Evolutionary conservation across 257 asterid species (phyloP), one percentile per base, ranked within the genome.

Genomic region (Buddleja alternifolia): DNA sequence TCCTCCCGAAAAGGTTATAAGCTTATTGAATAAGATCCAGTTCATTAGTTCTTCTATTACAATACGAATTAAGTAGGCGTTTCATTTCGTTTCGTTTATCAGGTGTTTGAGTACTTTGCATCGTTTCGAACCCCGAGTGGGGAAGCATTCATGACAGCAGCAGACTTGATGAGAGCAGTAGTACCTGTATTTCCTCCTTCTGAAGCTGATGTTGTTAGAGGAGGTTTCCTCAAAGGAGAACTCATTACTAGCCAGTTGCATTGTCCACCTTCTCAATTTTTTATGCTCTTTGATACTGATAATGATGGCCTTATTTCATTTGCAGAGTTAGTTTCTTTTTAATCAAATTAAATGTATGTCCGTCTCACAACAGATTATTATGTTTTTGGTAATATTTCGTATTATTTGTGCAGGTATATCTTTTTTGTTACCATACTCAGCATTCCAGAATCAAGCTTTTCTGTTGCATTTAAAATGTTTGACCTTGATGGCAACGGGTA

Each of bases 61-160:
- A 29, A 29, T 29, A 29, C 34, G 2, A 29, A 29, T 29, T 29
- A 29, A 29, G 34, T n/a, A n/a, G n/a, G n/a, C n/a, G n/a, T n/a
- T n/a, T n/a, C n/a, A n/a, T n/a, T n/a, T n/a, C n/a, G n/a, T n/a
- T n/a, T n/a, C n/a, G n/a, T n/a, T n/a, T n/a, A 29, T 1, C 5
- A 93, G 99, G 97, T 93, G 74, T 88, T 90, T 62, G 96, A 90
- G 77, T 93, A 93, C 86, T 93, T 93, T 57, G 97, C 99, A 29
- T 86, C 97, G 0, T 67, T 46, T 67, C 73, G 60, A 75, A 45
- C 80, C 0, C 86, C 86, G 15, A 63, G 77, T 1, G 97, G 99
- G 11, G 97, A 93, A 81, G 73, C 71, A 23, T 83, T 71, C 48
- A 90, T 93, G 99, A 93, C 96, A 34, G 83, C 95, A 46, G 75